phyloP scores from a whole-genome alignment of 2,329 filamentous ascomycete species.

The Ascochyta lentis region DNA sequence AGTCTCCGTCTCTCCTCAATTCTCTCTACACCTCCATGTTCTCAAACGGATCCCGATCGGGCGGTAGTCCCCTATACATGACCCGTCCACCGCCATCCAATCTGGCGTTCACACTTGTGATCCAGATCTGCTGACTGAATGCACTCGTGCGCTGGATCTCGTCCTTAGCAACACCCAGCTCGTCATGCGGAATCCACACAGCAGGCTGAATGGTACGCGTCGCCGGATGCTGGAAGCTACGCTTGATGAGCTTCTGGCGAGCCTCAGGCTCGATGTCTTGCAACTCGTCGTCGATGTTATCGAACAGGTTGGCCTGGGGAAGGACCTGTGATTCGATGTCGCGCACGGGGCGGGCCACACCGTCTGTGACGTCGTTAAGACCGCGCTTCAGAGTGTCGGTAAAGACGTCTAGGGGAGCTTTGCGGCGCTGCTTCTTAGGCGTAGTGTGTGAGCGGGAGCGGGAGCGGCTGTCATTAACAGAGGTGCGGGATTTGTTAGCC shows the following conservation, averaged over 20 bases:
- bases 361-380: constrained; percentile 41
- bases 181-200: constrained; percentile 92
- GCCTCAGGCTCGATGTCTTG: constrained; percentile 92
- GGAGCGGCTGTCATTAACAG: constrained; percentile 38
- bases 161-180: constrained; percentile 88
- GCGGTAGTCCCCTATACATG: constrained; percentile 83
- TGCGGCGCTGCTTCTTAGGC: constrained; percentile 30
- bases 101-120: constrained; percentile 90
- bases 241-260: constrained; percentile 80
- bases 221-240: constrained; percentile 90
- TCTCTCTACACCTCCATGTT: constrained; percentile 43
- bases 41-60: constrained; percentile 66
- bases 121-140: constrained; percentile 81
- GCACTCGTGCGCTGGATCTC: constrained; percentile 80
- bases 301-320: constrained; percentile 82
- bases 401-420: constrained; percentile 38
- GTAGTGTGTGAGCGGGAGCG: constrained; percentile 25
- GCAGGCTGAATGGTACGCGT: constrained; percentile 83
- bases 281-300: constrained; percentile 88
- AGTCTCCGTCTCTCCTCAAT: too few relatives aligned
- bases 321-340: constrained; percentile 54
- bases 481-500: constrained; percentile 39
- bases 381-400: constrained; percentile 36
- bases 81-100: constrained; percentile 84
- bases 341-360: constrained; percentile 40